Evolutionary conservation across 2,329 filamentous ascomycete species (phyloP).

Genomic region (Beauveria sp.): DNA sequence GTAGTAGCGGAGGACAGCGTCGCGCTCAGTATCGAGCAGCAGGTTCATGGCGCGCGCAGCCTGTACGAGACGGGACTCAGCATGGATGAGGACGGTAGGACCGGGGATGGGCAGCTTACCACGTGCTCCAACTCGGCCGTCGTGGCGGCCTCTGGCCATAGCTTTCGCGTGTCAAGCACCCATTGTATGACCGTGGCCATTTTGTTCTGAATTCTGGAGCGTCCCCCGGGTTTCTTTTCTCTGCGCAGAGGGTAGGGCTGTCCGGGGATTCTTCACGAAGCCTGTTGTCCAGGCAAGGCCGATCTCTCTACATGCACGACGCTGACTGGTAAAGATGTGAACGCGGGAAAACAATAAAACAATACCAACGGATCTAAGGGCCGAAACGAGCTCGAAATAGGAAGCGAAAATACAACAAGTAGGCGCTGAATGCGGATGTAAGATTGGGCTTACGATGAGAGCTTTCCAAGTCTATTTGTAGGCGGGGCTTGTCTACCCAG

Average conservation of each 20-base stretch:
- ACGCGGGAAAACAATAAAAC: not conserved
- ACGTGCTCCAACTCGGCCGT: conserved; percentile 40
- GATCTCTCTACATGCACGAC: not conserved
- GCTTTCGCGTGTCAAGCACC: conserved; percentile 51
- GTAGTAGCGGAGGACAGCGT: conserved; percentile 52
- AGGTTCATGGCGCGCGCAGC: conserved; percentile 47
- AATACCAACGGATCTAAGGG: not conserved
- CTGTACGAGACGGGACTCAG: conserved; percentile 25
- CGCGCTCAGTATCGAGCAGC: conserved; percentile 47
- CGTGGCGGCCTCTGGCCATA: conserved; percentile 46
- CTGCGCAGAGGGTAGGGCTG: not conserved
- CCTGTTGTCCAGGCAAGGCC: no score
- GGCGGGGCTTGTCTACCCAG: not conserved
- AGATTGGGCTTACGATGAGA: conserved; percentile 1
- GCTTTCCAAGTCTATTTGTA: not conserved
- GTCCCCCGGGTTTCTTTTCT: no score
- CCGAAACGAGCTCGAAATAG: not conserved
- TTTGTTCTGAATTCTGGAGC: not conserved
- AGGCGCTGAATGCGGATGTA: not conserved
- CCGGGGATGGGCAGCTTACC: conserved; percentile 27
- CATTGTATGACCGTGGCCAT: conserved; percentile 43
- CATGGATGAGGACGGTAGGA: not conserved
- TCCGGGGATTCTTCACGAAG: not conserved
- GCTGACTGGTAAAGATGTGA: not conserved
- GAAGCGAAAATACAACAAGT: not conserved